These are phyloP conservation scores for Macroventuria anomochaeta DNA, from an alignment of 2,329 filamentous ascomycete species.

Conservation along the genomic window DNA sequence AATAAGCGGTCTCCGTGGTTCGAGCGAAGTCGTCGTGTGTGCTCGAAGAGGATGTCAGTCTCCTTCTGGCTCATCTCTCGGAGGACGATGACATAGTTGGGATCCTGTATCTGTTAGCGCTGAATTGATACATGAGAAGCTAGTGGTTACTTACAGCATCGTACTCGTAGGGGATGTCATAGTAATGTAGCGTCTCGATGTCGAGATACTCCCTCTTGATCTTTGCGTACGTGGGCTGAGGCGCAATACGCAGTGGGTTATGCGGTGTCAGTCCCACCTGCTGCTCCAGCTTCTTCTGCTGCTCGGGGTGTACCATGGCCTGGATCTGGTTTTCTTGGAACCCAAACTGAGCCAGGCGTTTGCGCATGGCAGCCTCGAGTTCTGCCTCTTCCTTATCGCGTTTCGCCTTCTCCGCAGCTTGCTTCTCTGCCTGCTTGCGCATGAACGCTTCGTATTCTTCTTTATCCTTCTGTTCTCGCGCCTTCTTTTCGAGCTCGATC, in stretches of 20 bases:
- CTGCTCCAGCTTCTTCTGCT: conserved; percentile 44
- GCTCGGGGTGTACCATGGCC: conserved; percentile 56
- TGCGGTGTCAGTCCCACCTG: conserved; percentile 43
- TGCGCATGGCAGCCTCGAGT: conserved; percentile 55
- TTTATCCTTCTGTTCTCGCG: conserved; percentile 51
- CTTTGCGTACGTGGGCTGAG: conserved; percentile 55
- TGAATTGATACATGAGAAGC: not conserved
- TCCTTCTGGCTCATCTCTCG: conserved; percentile 57
- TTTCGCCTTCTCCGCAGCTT: conserved; percentile 51
- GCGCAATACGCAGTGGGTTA: conserved; percentile 42
- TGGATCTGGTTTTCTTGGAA: conserved; percentile 58
- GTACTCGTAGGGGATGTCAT: conserved; percentile 56
- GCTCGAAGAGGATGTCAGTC: conserved; percentile 59
- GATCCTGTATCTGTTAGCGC: conserved; percentile 39
- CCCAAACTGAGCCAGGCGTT: conserved; percentile 53
- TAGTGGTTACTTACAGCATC: conserved; percentile 51
- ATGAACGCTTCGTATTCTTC: conserved; percentile 52
- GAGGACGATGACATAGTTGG: conserved; percentile 58
- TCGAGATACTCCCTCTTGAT: conserved; percentile 55
- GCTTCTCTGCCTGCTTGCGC: conserved; percentile 50
- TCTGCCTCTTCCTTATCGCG: conserved; percentile 50
- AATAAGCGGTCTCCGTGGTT: conserved; percentile 44
- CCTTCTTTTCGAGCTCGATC: conserved; percentile 50
- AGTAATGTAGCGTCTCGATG: conserved; percentile 56
- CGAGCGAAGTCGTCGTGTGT: conserved; percentile 54